Percentiles rank a stretch among this genome's conserved stretches.
These are phyloP conservation scores for Thraustochytrium striatum DNA, from an alignment of 352 stramenopile species.

Conservation along the genomic window DNA sequence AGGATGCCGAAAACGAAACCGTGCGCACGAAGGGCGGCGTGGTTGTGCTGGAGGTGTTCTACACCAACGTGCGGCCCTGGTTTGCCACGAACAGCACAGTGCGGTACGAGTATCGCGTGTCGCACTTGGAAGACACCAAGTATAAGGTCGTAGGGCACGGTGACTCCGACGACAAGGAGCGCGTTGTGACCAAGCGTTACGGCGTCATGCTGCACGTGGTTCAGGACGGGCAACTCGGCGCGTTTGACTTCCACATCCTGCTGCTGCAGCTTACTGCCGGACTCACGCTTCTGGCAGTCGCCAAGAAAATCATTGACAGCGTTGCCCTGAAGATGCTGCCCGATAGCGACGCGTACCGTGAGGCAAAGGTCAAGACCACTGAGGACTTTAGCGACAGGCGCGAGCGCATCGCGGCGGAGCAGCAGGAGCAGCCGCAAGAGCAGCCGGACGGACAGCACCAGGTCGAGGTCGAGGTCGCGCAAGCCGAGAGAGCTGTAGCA, in stretches of 20 bases:
- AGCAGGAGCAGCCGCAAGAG: too few relatives aligned
- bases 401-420: too few relatives aligned
- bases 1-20: not conserved
- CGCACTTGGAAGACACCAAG: not conserved
- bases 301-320: slow-evolving; percentile 3
- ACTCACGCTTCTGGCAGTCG: slow-evolving; percentile 5
- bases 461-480: too few relatives aligned
- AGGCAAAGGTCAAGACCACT: slow-evolving; percentile 24
- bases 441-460: too few relatives aligned
- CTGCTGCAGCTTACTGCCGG: slow-evolving; percentile 28
- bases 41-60: slow-evolving; percentile 4
- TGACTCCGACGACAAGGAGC: not conserved
- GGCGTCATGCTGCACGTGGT: slow-evolving; percentile 12
- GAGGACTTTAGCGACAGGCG: slow-evolving; percentile 44
- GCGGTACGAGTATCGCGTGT: not conserved
- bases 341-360: slow-evolving; percentile 9
- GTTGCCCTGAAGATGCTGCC: slow-evolving; percentile 34
- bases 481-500: too few relatives aligned
- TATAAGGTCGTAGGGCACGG: slow-evolving; percentile 8
- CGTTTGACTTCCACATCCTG: slow-evolving; percentile 35
- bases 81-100: not conserved
- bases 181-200: slow-evolving; percentile 17
- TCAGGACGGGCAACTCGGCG: not conserved
- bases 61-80: slow-evolving; percentile 36
- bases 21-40: slow-evolving; percentile 17